These are phyloP conservation scores for Hypoxylon sp. DNA, from an alignment of 2,329 filamentous ascomycete genomes.

Conservation along the genomic window DNA sequence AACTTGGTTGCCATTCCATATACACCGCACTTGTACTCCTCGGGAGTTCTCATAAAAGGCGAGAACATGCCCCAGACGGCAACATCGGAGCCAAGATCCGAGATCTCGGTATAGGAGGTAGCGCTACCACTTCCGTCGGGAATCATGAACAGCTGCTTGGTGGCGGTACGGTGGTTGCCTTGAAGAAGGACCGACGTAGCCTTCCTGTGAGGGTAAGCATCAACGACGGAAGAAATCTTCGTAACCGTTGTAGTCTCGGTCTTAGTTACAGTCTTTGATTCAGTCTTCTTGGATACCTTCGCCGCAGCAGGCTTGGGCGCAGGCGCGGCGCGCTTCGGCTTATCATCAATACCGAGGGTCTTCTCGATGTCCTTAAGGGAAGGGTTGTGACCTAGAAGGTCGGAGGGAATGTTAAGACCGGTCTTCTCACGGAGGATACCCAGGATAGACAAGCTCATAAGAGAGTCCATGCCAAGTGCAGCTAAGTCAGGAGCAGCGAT, in stretches of 20 bases:
- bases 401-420: slow-evolving; percentile 66
- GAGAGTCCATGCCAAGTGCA: slow-evolving; percentile 70
- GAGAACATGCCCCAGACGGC: slow-evolving; percentile 73
- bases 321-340: slow-evolving; percentile 53
- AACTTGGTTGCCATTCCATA: slow-evolving; percentile 74
- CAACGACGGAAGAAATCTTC: slow-evolving; percentile 56
- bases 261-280: slow-evolving; percentile 45
- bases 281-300: slow-evolving; percentile 49
- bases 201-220: slow-evolving; percentile 64
- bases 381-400: slow-evolving; percentile 71
- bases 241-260: slow-evolving; percentile 60
- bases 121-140: slow-evolving; percentile 70
- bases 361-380: slow-evolving; percentile 75
- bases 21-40: slow-evolving; percentile 74
- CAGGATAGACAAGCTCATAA: slow-evolving; percentile 68
- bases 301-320: slow-evolving; percentile 47
- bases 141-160: slow-evolving; percentile 65
- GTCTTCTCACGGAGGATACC: slow-evolving; percentile 67
- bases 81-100: slow-evolving; percentile 62
- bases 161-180: slow-evolving; percentile 63
- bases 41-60: slow-evolving; percentile 77
- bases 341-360: slow-evolving; percentile 66
- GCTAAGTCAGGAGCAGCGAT: slow-evolving; percentile 65
- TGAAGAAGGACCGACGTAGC: slow-evolving; percentile 61
- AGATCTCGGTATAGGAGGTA: slow-evolving; percentile 74